phyloP scores from a whole-genome alignment of 164 flowering plant species.

The Stephania cephalantha region DNA sequence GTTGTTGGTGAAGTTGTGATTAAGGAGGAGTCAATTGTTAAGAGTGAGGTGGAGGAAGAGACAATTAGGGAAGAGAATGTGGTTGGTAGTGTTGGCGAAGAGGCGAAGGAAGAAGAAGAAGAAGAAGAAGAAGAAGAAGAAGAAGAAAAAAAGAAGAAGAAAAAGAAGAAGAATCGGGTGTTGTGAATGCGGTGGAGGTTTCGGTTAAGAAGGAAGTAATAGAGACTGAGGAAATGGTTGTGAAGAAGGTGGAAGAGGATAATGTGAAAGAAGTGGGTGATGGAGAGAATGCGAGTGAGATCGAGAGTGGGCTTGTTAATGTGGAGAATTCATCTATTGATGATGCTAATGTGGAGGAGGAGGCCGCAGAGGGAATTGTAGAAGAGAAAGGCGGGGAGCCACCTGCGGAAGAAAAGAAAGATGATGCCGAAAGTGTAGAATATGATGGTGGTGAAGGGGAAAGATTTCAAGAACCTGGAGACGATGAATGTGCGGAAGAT shows the following conservation, averaged over 20 bases:
- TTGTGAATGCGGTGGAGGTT: background rate
- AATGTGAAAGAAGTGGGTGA: conserved; percentile 9
- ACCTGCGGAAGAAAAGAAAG: conserved; percentile 15
- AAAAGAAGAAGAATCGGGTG: conserved; percentile 8
- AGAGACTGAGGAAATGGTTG: background rate
- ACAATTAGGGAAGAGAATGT: conserved; percentile 13
- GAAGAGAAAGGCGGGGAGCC: conserved; percentile 15
- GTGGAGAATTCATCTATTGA: background rate
- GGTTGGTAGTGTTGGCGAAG: conserved; percentile 11
- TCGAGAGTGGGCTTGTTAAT: conserved; percentile 1
- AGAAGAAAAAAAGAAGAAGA: conserved; percentile 16
- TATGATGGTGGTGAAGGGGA: conserved; percentile 36
- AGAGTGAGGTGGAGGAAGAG: conserved; percentile 17
- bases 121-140: background rate
- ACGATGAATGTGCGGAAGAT: conserved; percentile 43
- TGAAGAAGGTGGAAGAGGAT: conserved; percentile 11
- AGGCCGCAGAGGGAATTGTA: conserved; percentile 12
- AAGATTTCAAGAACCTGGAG: conserved; percentile 43
- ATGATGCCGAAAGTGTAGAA: conserved; percentile 21
- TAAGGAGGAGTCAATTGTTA: conserved; percentile 10
- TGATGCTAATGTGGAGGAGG: background rate
- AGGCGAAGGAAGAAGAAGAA: conserved; percentile 10
- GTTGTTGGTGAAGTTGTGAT: background rate
- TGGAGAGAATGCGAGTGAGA: conserved; percentile 16
- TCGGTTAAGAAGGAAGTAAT: background rate